phyloP scores from a whole-genome alignment of 2,329 filamentous ascomycete species.

The Xylariaceae sp. region DNA sequence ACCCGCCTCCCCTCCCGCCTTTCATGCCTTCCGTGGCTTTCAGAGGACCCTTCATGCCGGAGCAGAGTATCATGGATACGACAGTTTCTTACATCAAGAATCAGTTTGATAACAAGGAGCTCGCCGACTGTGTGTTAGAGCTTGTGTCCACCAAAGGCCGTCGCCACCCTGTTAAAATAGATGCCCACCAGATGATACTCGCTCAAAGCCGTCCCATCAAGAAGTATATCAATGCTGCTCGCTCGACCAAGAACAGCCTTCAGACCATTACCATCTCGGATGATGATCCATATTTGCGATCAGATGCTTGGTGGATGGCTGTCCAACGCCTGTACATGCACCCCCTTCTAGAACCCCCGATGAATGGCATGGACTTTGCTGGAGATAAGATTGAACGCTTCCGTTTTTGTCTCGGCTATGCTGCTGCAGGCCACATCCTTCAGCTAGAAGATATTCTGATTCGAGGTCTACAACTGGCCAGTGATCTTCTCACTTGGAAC shows the following conservation, averaged over 20 bases:
- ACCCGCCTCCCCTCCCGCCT: constrained; percentile 23
- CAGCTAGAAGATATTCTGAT: constrained; percentile 51
- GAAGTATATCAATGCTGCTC: constrained; percentile 30
- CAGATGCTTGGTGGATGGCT: constrained; percentile 54
- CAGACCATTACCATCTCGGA: constrained; percentile 44
- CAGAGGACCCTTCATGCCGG: constrained; percentile 19
- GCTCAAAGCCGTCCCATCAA: constrained; percentile 47
- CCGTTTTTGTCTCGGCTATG: constrained; percentile 59
- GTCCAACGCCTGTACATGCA: constrained; percentile 56
- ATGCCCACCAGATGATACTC: constrained; percentile 53
- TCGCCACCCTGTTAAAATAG: constrained; percentile 41
- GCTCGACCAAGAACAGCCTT: constrained; percentile 29
- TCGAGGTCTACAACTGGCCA: constrained; percentile 58
- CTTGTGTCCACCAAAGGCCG: constrained; percentile 35
- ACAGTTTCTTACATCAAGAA: constrained; percentile 31
- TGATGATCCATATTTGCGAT: constrained; percentile 49
- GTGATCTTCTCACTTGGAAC: constrained; percentile 56
- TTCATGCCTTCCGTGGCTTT: constrained; percentile 25
- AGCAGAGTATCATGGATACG: constrained; percentile 26
- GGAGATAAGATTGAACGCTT: constrained; percentile 42
- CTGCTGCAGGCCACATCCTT: constrained; percentile 58
- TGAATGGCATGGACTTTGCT: constrained; percentile 33
- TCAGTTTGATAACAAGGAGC: constrained; percentile 37
- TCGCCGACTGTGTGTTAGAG: constrained; percentile 41
- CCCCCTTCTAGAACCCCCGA: constrained; percentile 41